A percentile compares a stretch with the other conserved stretches of the same genome.
These are phyloP conservation scores for Trichoderma arundinaceum DNA, from an alignment of 2,329 filamentous ascomycete genomes.

Conservation along the genomic window DNA sequence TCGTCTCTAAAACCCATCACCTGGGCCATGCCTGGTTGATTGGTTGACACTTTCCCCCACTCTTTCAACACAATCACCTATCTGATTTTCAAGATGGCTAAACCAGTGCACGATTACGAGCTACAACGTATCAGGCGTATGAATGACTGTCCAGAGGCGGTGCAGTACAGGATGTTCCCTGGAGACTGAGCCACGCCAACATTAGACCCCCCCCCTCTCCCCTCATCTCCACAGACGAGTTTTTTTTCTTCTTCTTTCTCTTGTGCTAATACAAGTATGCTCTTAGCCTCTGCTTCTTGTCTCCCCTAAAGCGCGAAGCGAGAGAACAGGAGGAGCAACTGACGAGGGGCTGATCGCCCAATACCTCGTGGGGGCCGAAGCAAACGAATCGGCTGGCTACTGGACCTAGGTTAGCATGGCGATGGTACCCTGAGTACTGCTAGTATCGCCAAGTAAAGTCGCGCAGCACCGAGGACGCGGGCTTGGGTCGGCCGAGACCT, in stretches of 20 bases:
- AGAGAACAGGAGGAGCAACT: conserved; percentile 24
- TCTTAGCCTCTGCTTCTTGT: neutral
- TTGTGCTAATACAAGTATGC: neutral
- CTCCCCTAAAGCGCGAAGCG: conserved; percentile 6
- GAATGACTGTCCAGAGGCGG: neutral
- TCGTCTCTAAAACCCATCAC: no score
- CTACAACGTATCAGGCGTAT: neutral
- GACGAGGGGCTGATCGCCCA: conserved; percentile 20
- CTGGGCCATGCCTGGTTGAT: neutral
- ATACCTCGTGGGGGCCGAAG: conserved; percentile 22
- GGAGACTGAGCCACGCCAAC: neutral
- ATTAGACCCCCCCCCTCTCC: neutral
- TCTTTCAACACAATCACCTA: neutral
- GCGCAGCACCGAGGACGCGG: conserved; percentile 42
- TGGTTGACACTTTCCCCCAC: neutral
- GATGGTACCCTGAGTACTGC: conserved; percentile 20
- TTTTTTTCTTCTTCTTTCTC: neutral
- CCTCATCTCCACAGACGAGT: neutral
- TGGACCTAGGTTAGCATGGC: conserved; percentile 12
- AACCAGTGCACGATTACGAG: neutral
- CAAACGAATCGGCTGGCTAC: conserved; percentile 6
- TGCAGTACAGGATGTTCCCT: no score
- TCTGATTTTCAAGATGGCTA: neutral
- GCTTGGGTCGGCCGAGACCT: conserved; percentile 40
- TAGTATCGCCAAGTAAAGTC: conserved; percentile 18